Conservation (phyloP, 2,329 filamentous ascomycete genomes). For the Dactylellina leptospora region DNA sequence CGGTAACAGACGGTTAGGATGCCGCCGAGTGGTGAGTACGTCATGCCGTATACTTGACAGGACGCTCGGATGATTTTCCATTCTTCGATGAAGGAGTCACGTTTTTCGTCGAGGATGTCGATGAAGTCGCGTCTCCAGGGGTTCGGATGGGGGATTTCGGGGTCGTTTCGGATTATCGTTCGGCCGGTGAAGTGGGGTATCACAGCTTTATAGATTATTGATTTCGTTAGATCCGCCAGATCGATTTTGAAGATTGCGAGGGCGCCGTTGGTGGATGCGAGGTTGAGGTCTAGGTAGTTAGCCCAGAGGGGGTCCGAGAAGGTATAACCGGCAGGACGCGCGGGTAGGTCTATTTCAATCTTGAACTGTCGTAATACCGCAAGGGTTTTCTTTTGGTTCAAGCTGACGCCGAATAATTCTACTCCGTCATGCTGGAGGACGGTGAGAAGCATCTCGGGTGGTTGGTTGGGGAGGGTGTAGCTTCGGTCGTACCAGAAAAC, state of each 20-base stretch:
- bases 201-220: conserved; percentile 28
- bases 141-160: conserved; percentile 23
- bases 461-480: conserved; percentile 6
- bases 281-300: conserved; percentile 43
- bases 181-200: conserved; percentile 26
- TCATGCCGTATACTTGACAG: conserved; percentile 48
- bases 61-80: conserved; percentile 48
- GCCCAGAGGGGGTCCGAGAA: conserved; percentile 48
- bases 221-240: conserved; percentile 20
- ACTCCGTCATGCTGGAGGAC: conserved; percentile 38
- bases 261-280: conserved; percentile 32
- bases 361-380: conserved; percentile 6
- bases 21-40: conserved; percentile 40
- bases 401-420: conserved; percentile 26
- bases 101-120: conserved; percentile 47
- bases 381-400: conserved; percentile 6
- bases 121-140: conserved; percentile 40
- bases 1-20: conserved; percentile 48
- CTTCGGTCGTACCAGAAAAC: conserved; percentile 33
- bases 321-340: conserved; percentile 21
- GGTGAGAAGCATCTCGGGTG: conserved; percentile 26
- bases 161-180: conserved; percentile 24
- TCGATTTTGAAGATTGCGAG: conserved; percentile 48
- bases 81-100: conserved; percentile 36
- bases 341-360: conserved; percentile 30